These are phyloP conservation scores for Sutorius eximius DNA, from an alignment of 1,284 basidiomycete genomes.

Conservation along the genomic window DNA sequence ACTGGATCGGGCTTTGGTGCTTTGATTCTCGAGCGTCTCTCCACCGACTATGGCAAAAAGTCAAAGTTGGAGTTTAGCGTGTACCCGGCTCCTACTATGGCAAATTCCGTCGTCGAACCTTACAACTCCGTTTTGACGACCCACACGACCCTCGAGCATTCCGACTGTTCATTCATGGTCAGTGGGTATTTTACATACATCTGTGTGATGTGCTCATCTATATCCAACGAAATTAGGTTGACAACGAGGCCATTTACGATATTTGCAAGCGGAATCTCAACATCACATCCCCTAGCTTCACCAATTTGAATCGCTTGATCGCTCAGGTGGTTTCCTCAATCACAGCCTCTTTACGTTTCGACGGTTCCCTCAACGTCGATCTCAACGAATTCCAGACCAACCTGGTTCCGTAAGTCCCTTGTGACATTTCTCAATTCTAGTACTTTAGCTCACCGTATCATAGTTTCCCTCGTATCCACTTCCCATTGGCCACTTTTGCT, in stretches of 20 bases:
- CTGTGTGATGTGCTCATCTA: slow-evolving; percentile 1
- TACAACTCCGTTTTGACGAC: slow-evolving; percentile 99
- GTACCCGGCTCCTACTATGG: slow-evolving; percentile 93
- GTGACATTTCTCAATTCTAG: slow-evolving; percentile 1
- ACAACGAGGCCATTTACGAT: slow-evolving; percentile 95
- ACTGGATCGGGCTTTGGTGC: slow-evolving; percentile 99
- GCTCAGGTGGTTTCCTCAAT: slow-evolving; percentile 90
- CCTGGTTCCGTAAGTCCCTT: slow-evolving; percentile 63
- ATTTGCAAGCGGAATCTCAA: slow-evolving; percentile 90
- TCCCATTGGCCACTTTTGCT: slow-evolving; percentile 89
- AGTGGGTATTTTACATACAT: slow-evolving; percentile 19
- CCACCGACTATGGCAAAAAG: slow-evolving; percentile 99
- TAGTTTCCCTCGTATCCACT: slow-evolving; percentile 80
- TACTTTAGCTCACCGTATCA: slow-evolving; percentile 33
- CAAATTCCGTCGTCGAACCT: slow-evolving; percentile 97
- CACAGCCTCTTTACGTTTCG: slow-evolving; percentile 69
- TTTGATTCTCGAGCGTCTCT: slow-evolving; percentile 94
- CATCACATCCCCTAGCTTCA: slow-evolving; percentile 79
- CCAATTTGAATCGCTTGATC: slow-evolving; percentile 87
- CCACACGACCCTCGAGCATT: slow-evolving; percentile 98
- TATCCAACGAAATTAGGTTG: slow-evolving; percentile 53
- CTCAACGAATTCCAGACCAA: slow-evolving; percentile 94
- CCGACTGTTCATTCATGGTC: slow-evolving; percentile 99
- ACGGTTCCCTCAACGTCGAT: slow-evolving; percentile 89
- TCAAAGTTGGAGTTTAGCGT: slow-evolving; percentile 99